Base-by-base conservation (phyloP, 345 rosid genomes). In the Streptanthus diversifolius region DNA sequence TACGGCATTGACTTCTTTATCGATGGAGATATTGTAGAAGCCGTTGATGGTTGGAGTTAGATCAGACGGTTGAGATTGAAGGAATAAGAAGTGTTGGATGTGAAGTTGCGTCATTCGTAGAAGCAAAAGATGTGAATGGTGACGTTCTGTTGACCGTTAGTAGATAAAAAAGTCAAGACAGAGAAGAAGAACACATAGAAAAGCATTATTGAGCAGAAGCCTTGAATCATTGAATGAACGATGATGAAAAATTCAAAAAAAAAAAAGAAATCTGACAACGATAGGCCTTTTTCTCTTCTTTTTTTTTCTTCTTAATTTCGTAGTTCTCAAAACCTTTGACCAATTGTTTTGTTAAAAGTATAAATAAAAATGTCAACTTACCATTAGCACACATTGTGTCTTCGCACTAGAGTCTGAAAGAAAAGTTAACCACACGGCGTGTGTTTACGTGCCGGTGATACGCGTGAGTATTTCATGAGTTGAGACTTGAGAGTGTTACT, bases 21-120 rank as follows among this genome's bases (percentile, higher is more conserved):
- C 35, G 21, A 21, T 15, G 30, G 71, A 73, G 37, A 64, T 32
- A 22, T 73, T 64, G 66, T 73, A 73, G 49, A 73, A 73, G 39
- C 77, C 71, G 39, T 64, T 41, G 62, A 17, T 32, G 19, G 57
- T 73, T 54, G 71, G 77, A 24, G 77, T 55, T 33, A 44, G 77
- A 73, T 54, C 44, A 0, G 71, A 36, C 64, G 41, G 57, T 55
- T 73, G 47, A 73, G 58, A 64, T 24, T 73, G 3, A 22, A 2
- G 3, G 71, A 55, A 54, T 73, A 73, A 55, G 65, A 64, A 64
- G 36, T 4, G 49, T 64, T 73, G 45, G 66, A 63, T 43, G 71
- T 73, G 77, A 63, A 73, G 44, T 64, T 73, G 5, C 49, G 40
- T 32, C 64, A 48, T 2, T 53, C 70, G 57, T 63, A 52, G 24